These are phyloP conservation scores for Diversispora epigaea DNA, from an alignment of 192 early-diverging fungal species.

Conservation along the genomic window DNA sequence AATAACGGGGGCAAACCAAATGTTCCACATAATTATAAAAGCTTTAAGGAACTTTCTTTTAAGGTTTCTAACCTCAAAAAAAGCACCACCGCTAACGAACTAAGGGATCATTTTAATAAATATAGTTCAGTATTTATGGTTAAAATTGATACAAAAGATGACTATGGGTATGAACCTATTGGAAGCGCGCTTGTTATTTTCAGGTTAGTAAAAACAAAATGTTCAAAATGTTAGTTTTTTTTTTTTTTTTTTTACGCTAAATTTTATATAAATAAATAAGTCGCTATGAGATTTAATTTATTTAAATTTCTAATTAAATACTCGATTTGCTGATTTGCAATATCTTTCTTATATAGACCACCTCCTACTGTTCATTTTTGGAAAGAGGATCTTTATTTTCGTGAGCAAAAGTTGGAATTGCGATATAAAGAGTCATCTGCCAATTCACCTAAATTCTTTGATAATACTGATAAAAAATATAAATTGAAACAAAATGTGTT, in stretches of 20 bases:
- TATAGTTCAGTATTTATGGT: constrained; percentile 34
- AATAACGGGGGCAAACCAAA: neutral
- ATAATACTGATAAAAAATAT: neutral
- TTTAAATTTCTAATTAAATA: no score
- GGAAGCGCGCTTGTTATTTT: constrained; percentile 24
- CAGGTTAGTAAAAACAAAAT: constrained; percentile 6
- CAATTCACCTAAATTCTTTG: neutral
- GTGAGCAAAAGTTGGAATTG: constrained; percentile 30
- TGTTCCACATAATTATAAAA: neutral
- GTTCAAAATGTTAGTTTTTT: neutral
- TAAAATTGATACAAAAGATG: constrained; percentile 28
- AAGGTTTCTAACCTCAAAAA: constrained; percentile 24
- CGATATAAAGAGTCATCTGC: neutral
- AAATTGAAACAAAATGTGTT: neutral
- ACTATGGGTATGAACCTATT: neutral
- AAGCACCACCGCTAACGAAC: neutral
- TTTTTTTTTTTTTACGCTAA: neutral
- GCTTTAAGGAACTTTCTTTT: neutral
- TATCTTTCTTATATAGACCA: constrained; percentile 6
- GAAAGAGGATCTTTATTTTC: constrained; percentile 16
- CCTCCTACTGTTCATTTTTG: neutral
- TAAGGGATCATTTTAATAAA: constrained; percentile 22
- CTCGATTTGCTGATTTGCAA: no score
- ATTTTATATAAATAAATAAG: neutral
- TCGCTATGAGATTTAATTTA: no score